Base-by-base conservation (phyloP, 1,139 yeast genomes). In the Petasospora rhodanensis region DNA sequence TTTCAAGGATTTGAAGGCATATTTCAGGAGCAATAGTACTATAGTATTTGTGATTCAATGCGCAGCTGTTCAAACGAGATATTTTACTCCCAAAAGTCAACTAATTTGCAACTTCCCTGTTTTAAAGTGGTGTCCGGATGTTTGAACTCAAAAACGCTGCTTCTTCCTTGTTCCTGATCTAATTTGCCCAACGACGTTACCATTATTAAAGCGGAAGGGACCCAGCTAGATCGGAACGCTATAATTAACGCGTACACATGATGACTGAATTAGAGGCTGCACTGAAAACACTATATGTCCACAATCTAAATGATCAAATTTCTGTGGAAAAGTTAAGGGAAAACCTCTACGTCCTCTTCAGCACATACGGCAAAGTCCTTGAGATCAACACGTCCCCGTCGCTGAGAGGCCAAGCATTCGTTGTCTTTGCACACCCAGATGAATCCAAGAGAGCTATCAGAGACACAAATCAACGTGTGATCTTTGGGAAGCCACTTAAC, bases 391-490 rank as follows among this genome's bases (percentile, higher is more conserved):
- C 70, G 8, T 62, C 68, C 14, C 61, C 65, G 11, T 65, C 65
- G 45, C 66, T 76, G 64, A 64, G 89, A 25, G 95, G 95, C 0
- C 93, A 82, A 55, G 95, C 93, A 0, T 86, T 82, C 61, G 57
- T 85, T 1, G 68, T 75, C 6, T 73, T 78, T 38, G 66, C 70
- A 17, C 66, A 68, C 26, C 43, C 64, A 2, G 61, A 62, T 6
- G 67, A 69, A 28, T 84, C 94, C 0, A 57, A 66, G 2, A 38
- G 57, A 22, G 91, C 93, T 0, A 37, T 73, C 42, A 56, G 66
- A 25, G 56, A 66, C 7, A 52, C 78, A 7, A 73, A 79, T 37
- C 69, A 68, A 2, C 62, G 63, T 29, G 42, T 40, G 8, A 61
- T 85, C 21, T 75, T 83, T 47, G 83, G 76, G 6, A 82, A 80